Evolutionary conservation across 495 filamentous ascomycete species (phyloP).

Genomic region (Penicillium ucsense): DNA sequence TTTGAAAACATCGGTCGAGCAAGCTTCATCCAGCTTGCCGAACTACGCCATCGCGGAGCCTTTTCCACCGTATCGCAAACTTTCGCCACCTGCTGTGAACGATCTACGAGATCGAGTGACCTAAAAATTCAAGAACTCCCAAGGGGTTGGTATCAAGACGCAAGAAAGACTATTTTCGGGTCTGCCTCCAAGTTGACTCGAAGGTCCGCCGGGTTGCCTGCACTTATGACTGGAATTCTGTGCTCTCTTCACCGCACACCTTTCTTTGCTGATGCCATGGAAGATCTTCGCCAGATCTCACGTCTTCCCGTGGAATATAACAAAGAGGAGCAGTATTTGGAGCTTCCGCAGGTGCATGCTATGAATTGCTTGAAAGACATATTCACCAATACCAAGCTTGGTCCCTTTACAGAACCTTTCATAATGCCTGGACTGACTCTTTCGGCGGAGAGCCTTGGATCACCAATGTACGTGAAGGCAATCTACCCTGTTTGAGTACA

Average conservation of each 20-base stretch:
- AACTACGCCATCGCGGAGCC: constrained; percentile 80
- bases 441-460: constrained; percentile 59
- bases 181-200: constrained; percentile 73
- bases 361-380: constrained; percentile 85
- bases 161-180: constrained; percentile 53
- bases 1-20: constrained; percentile 51
- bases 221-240: constrained; percentile 69
- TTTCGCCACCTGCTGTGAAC: constrained; percentile 65
- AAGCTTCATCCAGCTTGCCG: constrained; percentile 71
- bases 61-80: constrained; percentile 89
- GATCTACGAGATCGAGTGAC: constrained; percentile 44
- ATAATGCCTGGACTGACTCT: constrained; percentile 64
- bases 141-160: constrained; percentile 55
- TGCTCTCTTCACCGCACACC: constrained; percentile 25
- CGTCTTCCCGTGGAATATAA: constrained; percentile 38
- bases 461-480: constrained; percentile 39
- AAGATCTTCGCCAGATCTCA: constrained; percentile 50
- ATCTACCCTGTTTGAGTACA: not conserved
- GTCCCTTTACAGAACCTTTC: constrained; percentile 50
- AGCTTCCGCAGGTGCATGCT: constrained; percentile 86
- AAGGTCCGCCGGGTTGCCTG: constrained; percentile 84
- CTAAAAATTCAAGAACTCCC: constrained; percentile 31
- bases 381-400: constrained; percentile 68
- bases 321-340: constrained; percentile 35
- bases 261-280: constrained; percentile 41